phyloP scores from a whole-genome alignment of 495 filamentous ascomycete genomes.

The Bombardia bombarda region DNA sequence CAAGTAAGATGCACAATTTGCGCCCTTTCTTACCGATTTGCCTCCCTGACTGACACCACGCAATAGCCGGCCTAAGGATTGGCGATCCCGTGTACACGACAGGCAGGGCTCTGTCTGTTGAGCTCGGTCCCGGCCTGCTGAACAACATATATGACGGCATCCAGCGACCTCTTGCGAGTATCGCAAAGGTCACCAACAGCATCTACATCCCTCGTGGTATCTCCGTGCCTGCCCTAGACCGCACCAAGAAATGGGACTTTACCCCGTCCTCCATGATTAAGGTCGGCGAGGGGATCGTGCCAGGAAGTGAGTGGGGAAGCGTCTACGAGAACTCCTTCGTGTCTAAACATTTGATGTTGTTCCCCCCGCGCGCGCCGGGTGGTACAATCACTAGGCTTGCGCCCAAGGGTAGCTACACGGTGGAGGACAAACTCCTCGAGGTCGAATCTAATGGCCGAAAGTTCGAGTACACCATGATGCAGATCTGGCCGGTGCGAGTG shows the following conservation, averaged over 20 bases:
- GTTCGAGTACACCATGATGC: conserved; percentile 92
- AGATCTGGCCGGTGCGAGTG: conserved; percentile 97
- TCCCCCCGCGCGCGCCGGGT: conserved; percentile 85
- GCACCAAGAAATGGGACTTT: conserved; percentile 91
- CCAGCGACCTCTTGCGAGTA: conserved; percentile 84
- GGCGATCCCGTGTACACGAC: conserved; percentile 88
- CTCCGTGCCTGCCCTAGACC: conserved; percentile 76
- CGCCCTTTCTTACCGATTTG: conserved; percentile 4
- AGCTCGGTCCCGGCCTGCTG: conserved; percentile 93
- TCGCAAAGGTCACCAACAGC: conserved; percentile 64
- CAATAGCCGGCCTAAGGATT: conserved; percentile 82
- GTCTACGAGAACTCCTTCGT: conserved; percentile 96
- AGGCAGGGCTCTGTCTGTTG: conserved; percentile 92
- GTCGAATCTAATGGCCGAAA: conserved; percentile 96
- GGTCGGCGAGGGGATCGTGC: conserved; percentile 93
- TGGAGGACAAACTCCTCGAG: conserved; percentile 90
- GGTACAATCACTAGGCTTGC: conserved; percentile 89
- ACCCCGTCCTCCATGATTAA: conserved; percentile 81
- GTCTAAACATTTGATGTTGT: conserved; percentile 86
- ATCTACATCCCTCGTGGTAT: conserved; percentile 98
- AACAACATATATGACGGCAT: conserved; percentile 99
- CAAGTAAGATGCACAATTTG: conserved; percentile 48
- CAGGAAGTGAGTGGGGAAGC: conserved; percentile 87
- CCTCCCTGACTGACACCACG: conserved; percentile 5
- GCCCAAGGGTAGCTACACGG: conserved; percentile 83